Evolutionary conservation across 192 early-diverging fungal species (phyloP).

Genomic region (Geranomyces michiganensis): DNA sequence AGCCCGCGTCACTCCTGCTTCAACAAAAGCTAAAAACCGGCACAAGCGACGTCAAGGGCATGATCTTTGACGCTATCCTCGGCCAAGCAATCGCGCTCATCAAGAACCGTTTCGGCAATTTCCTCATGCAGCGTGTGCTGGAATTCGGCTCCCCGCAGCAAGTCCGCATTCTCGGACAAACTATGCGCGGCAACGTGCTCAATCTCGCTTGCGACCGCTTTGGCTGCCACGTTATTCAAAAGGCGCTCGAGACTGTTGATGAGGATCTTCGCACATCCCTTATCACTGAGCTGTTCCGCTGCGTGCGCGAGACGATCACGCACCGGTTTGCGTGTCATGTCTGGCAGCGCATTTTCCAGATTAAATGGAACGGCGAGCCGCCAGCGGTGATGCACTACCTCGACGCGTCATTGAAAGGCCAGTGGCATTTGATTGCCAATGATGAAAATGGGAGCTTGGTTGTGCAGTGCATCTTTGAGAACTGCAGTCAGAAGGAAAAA

Average conservation of each 20-base stretch:
- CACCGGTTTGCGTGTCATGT: constrained; percentile 80
- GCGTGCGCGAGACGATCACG: constrained; percentile 71
- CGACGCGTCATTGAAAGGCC: constrained; percentile 57
- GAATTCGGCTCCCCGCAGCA: constrained; percentile 62
- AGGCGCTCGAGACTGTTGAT: constrained; percentile 68
- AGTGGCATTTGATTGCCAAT: constrained; percentile 70
- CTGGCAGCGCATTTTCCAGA: constrained; percentile 80
- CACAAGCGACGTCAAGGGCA: constrained; percentile 51
- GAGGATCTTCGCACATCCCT: constrained; percentile 61
- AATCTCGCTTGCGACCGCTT: constrained; percentile 72
- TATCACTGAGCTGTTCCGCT: constrained; percentile 63
- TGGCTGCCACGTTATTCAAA: constrained; percentile 80
- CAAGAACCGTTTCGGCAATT: constrained; percentile 80
- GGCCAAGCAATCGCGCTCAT: constrained; percentile 60
- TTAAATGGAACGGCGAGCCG: constrained; percentile 56
- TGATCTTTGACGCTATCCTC: constrained; percentile 65
- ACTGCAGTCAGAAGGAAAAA: constrained; percentile 67
- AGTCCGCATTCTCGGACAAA: constrained; percentile 53
- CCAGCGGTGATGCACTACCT: constrained; percentile 64
- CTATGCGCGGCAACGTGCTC: constrained; percentile 66
- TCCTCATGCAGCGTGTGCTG: constrained; percentile 71
- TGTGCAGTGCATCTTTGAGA: constrained; percentile 79
- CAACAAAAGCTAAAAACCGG: constrained; percentile 71
- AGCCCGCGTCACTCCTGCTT: constrained; percentile 70
- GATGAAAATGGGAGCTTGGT: constrained; percentile 79